Conservation (phyloP, 1,284 basidiomycete species). For the Tylopilus sp. region DNA sequence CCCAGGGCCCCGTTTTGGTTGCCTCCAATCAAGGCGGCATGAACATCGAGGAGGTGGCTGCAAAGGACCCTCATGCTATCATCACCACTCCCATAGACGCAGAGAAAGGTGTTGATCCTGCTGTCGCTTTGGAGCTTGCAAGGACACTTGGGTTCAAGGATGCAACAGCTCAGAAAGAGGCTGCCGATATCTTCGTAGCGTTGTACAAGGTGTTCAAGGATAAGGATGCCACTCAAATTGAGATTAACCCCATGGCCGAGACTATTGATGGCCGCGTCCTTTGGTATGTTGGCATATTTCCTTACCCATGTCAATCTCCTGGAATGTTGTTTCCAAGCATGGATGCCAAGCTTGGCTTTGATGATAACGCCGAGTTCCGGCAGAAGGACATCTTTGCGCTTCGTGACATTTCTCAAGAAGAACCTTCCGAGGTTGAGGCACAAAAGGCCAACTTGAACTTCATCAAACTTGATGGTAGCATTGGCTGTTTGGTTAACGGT, state of each 20-base stretch:
- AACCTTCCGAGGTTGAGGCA: constrained; percentile 95
- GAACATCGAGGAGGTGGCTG: constrained; percentile 99
- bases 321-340: constrained; percentile 65
- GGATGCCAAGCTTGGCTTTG: constrained; percentile 99
- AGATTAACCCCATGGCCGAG: constrained; percentile 99
- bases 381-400: constrained; percentile 91
- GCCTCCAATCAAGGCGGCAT: constrained; percentile 94
- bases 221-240: constrained; percentile 99
- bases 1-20: constrained; percentile 91
- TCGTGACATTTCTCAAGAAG: constrained; percentile 94
- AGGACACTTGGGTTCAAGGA: constrained; percentile 90
- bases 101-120: constrained; percentile 79
- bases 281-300: constrained; percentile 66
- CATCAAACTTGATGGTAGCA: constrained; percentile 98
- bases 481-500: constrained; percentile 98
- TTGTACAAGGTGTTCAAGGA: constrained; percentile 98
- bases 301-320: constrained; percentile 8
- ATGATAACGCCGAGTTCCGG: constrained; percentile 99
- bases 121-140: constrained; percentile 80
- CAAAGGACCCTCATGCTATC: constrained; percentile 93
- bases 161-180: constrained; percentile 74
- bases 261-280: constrained; percentile 92
- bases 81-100: constrained; percentile 95
- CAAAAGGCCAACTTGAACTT: constrained; percentile 96
- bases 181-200: constrained; percentile 93